A percentile compares a stretch with the other conserved stretches of the same genome.
phyloP scores from a whole-genome alignment of 1,284 basidiomycete genomes.

The Tylopilus microsporus region DNA sequence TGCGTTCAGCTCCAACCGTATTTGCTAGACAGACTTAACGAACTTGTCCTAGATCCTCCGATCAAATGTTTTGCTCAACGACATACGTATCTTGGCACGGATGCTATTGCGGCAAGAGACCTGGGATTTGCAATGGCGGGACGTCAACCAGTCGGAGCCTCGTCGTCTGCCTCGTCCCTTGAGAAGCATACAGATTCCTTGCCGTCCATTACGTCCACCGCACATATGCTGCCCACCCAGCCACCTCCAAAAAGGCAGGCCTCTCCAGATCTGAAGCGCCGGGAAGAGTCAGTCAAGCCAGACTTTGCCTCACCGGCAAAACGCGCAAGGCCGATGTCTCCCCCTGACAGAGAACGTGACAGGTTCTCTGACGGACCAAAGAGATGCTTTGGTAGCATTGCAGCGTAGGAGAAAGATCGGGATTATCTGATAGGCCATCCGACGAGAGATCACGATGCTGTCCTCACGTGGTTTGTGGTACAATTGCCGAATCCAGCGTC shows the following conservation, averaged over 20 bases:
- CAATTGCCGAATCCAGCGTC: slow-evolving; percentile 63
- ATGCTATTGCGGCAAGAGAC: slow-evolving; percentile 86
- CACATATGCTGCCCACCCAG: slow-evolving; percentile 27
- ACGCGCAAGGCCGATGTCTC: slow-evolving; percentile 47
- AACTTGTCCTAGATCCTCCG: slow-evolving; percentile 59
- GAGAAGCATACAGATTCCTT: slow-evolving; percentile 47
- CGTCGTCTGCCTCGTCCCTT: slow-evolving; percentile 31
- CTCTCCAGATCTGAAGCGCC: slow-evolving; percentile 38
- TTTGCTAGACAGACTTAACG: neutral
- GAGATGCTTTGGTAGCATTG: slow-evolving; percentile 42
- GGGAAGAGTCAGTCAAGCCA: slow-evolving; percentile 38
- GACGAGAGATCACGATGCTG: slow-evolving; percentile 46
- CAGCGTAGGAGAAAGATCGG: slow-evolving; percentile 46
- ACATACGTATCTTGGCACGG: slow-evolving; percentile 82
- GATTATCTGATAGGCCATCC: slow-evolving; percentile 44
- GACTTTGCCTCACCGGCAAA: slow-evolving; percentile 50
- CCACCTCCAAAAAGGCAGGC: slow-evolving; percentile 20
- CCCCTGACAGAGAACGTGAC: slow-evolving; percentile 47
- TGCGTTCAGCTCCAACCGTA: slow-evolving; percentile 30
- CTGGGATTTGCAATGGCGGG: slow-evolving; percentile 67
- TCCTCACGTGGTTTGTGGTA: slow-evolving; percentile 77
- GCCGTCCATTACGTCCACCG: slow-evolving; percentile 35
- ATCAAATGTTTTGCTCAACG: slow-evolving; percentile 90
- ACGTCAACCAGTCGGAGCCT: slow-evolving; percentile 32
- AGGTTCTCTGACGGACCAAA: slow-evolving; percentile 44